These are phyloP conservation scores for Botrytis cinerea DNA, from an alignment of 2,329 filamentous ascomycete genomes.

Conservation along the genomic window DNA sequence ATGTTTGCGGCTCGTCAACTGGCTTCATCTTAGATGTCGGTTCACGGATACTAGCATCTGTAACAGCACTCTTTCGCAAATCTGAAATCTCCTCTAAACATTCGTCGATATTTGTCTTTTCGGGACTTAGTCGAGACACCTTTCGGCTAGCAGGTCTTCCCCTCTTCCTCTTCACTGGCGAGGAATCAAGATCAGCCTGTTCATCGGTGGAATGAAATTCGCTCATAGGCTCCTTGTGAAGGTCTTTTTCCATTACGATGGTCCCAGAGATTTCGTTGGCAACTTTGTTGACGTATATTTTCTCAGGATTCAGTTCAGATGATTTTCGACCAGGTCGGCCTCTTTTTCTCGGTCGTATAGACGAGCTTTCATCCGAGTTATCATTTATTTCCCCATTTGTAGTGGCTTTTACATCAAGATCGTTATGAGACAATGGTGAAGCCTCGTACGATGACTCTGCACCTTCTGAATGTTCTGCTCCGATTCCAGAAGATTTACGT, in stretches of 20 bases:
- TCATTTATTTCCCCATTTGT: neutral
- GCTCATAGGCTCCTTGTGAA: neutral
- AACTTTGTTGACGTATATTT: neutral
- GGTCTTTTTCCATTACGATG: neutral
- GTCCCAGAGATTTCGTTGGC: neutral
- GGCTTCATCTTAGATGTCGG: neutral
- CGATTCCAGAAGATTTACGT: slow-evolving; percentile 1
- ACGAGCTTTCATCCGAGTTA: neutral
- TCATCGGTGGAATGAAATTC: neutral
- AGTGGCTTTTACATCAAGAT: neutral
- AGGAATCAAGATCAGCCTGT: neutral
- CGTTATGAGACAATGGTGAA: neutral
- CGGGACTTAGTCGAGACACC: neutral
- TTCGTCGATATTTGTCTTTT: neutral
- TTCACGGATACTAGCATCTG: neutral
- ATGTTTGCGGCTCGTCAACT: neutral
- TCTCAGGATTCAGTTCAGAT: neutral
- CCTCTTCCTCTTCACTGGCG: slow-evolving; percentile 8
- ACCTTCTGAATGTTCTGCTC: neutral
- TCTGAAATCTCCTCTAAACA: neutral
- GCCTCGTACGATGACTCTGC: neutral
- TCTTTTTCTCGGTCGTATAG: slow-evolving; percentile 3
- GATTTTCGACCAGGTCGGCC: slow-evolving; percentile 1
- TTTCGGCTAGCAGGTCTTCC: neutral
- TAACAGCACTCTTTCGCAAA: neutral